Base-by-base conservation (phyloP, 495 filamentous ascomycete genomes). In the Hypomontagnella monticulosa region DNA sequence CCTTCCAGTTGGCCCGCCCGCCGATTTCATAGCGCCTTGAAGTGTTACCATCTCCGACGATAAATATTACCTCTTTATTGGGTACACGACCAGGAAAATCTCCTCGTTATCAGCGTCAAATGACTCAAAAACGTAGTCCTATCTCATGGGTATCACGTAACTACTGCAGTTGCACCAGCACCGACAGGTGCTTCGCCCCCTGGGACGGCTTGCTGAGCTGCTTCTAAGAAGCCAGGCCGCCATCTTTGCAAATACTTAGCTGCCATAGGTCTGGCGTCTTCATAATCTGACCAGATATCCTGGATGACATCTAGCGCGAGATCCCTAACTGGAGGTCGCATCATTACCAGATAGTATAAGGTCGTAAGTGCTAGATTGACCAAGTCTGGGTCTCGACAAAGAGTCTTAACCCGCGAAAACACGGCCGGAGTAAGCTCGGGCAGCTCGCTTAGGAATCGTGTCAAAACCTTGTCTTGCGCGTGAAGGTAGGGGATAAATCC, bases 391-490 rank as follows among this genome's bases (percentile, higher is more conserved):
- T 99, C 93, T 70, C 86, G 84, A 34, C 95, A 96, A 15, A 99
- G 81, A 49, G 84, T 84, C 74, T 92, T 91, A 41, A 97, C 85
- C 52, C 90, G 82, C 27, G 87, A 81, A 11, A 97, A 82, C 59
- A 97, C 82, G 9, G 84, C 78, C 16, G 79, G 69, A 18, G 85
- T 90, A 27, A 99, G 79, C 34, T 89, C 89, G 0, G 95, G 96
- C 46, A 98, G 88, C 75, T 99, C 96, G 32, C 91, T 92, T 9
- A 99, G 81, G 74, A 97, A 96, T 33, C 93, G 85, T 40, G 95
- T 93, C 20, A 98, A 78, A 30, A 93, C 83, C 72, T 93, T 95
- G 74, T 99, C 96, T 51, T 89, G 88, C 20, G 86, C 82, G 64
- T 97, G 93, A 9, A 97, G 79, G 75, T 95, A 98, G 6, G 90